These are phyloP conservation scores for Rhytidiadelphus loreus DNA, from an alignment of 225 moss, liverwort and hornwort genomes.

Conservation along the genomic window DNA sequence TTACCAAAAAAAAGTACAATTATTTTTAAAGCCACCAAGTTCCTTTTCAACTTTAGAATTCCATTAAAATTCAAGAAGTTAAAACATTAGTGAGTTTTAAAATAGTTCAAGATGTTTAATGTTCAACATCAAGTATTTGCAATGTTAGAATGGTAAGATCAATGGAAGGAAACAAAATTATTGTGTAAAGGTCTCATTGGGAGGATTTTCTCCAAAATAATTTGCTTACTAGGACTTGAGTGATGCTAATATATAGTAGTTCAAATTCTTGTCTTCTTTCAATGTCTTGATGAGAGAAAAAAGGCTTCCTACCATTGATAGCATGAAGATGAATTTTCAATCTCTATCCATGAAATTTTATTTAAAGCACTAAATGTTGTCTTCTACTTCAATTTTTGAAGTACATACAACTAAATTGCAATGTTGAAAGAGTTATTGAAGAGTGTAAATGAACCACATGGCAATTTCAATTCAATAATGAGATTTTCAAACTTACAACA, in stretches of 20 bases:
- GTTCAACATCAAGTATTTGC: not conserved
- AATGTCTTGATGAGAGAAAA: not conserved
- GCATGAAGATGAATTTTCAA: not conserved
- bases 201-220: not conserved
- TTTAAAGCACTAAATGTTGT: not conserved
- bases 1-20: not conserved
- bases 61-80: not conserved
- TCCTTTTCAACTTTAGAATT: not conserved
- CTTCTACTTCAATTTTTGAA: not conserved
- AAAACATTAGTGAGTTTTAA: not conserved
- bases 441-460: not conserved
- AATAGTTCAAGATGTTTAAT: not conserved
- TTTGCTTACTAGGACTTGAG: not conserved
- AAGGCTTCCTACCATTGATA: rapidly evolving
- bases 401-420: not conserved
- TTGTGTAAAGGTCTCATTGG: not conserved
- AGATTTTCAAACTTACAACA: not conserved
- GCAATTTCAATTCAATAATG: not conserved
- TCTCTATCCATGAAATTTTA: not conserved
- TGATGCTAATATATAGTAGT: not conserved
- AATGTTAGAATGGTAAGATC: not conserved
- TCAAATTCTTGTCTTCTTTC: not conserved
- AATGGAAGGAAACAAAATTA: not conserved
- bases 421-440: not conserved
- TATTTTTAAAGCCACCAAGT: not conserved